Base-by-base conservation (phyloP, 192 early-diverging fungal species). In the Coemansia furcata region DNA sequence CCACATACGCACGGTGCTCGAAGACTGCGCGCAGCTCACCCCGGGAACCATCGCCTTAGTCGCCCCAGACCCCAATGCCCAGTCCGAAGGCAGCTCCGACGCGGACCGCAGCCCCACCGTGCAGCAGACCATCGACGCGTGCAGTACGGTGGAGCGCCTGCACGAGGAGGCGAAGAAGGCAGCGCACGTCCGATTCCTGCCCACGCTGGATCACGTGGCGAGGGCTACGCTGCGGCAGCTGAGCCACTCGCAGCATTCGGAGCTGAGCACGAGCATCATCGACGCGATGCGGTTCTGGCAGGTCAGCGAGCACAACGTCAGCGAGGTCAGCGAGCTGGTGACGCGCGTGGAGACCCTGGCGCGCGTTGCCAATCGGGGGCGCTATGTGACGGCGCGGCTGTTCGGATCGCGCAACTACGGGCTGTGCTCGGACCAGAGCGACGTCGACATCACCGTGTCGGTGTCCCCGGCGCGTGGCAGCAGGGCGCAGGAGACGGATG, bases 391-490 rank as follows among this genome's bases (percentile, higher is more conserved):
- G 6, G 67, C 67, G 14, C 32, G 54, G 5, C 8, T 76, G 9
- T 66, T 70, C 23, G 75, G 75, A 15, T 77, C 75, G 58, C 75
- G 70, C 21, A 3, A 36, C 5, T 77, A 77, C 17, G 61, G 62
- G 21, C 29, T 77, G 19, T 59, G 66, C 42, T 67, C 30, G 0
- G 59, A 62, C 12, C 40, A 21, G 30, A 72, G 66, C 66, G 75
- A 77, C 36, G 61, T 79, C 60, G 71, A 79, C 47, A 50, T 64
- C 26, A n/a, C 58, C 4, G 35, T 60, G 12, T 38, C 58, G 17
- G 36, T 60, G 58, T n/a, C 15, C 1, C 15, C 39, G 17, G 42
- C 39, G 15, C 38, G 60, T 37, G 60, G 33, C 36, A 38, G 37
- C 60, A n/a, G 39, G 11, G 55, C 15, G 17, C 15, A 5, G n/a